Percentiles rank a stretch among this genome's conserved stretches.
Conservation (phyloP, 352 stramenopile species). For the Globisporangium recalcitrans region DNA sequence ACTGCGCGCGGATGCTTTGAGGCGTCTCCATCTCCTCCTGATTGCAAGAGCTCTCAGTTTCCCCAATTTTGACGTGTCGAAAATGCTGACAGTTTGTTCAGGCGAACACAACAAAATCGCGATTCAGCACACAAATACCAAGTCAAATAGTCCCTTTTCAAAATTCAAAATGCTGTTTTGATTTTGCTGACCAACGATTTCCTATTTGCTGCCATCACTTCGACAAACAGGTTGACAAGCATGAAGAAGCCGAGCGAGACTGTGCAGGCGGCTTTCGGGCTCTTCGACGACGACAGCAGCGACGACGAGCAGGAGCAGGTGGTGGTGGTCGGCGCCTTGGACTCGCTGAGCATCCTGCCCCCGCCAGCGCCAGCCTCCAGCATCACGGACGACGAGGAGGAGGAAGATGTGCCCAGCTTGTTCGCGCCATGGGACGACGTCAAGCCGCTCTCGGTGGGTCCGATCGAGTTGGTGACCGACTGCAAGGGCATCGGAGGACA, state of each 20-base stretch:
- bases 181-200: too few relatives aligned
- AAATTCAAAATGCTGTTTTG: too few relatives aligned
- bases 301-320: conserved; percentile 45
- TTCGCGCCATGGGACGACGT: conserved; percentile 73
- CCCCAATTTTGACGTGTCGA: too few relatives aligned
- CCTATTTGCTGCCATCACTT: background rate
- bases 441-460: conserved; percentile 74
- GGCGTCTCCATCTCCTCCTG: conserved; percentile 36
- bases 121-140: too few relatives aligned
- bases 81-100: too few relatives aligned
- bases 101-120: too few relatives aligned
- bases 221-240: background rate
- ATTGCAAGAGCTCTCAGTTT: too few relatives aligned
- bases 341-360: conserved; percentile 20
- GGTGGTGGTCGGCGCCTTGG: conserved; percentile 11
- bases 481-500: conserved; percentile 63
- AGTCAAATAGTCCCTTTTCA: too few relatives aligned
- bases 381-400: conserved; percentile 11
- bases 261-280: conserved; percentile 66
- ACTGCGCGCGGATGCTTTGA: conserved; percentile 45
- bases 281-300: conserved; percentile 83
- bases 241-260: conserved; percentile 31
- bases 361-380: conserved; percentile 2
- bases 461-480: conserved; percentile 63
- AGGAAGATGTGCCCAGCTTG: conserved; percentile 27